Percentiles rank a stretch among this genome's conserved stretches.
phyloP scores from a whole-genome alignment of 495 filamentous ascomycete genomes.

The Penicillium subrubescens region DNA sequence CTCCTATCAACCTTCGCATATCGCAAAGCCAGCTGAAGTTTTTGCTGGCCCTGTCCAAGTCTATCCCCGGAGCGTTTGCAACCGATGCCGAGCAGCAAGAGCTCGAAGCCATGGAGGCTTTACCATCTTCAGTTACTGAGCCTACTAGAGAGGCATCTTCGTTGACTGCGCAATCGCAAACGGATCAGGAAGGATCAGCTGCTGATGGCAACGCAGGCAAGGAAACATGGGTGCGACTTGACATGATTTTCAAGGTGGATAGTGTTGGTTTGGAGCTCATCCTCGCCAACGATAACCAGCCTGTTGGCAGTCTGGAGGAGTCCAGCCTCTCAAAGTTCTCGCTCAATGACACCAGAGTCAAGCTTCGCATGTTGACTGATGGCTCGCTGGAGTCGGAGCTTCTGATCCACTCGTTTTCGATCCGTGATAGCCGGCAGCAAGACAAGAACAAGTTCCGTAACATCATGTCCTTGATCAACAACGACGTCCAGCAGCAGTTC shows the following conservation, averaged over 20 bases:
- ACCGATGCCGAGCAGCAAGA: constrained; percentile 73
- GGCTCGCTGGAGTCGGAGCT: constrained; percentile 91
- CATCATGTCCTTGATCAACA: constrained; percentile 96
- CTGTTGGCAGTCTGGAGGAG: constrained; percentile 73
- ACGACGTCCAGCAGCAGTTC: constrained; percentile 88
- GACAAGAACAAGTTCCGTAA: constrained; percentile 95
- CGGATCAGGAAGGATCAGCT: constrained; percentile 25
- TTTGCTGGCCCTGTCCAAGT: constrained; percentile 77
- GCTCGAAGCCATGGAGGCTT: constrained; percentile 61
- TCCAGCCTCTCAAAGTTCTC: constrained; percentile 92
- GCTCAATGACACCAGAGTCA: constrained; percentile 86
- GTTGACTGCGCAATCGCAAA: constrained; percentile 55
- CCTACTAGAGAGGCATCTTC: constrained; percentile 41
- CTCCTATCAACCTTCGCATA: constrained; percentile 84
- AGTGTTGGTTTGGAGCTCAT: constrained; percentile 88
- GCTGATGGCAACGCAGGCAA: constrained; percentile 65
- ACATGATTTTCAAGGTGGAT: constrained; percentile 87
- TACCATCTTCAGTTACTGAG: constrained; percentile 59
- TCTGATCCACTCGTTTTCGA: constrained; percentile 91
- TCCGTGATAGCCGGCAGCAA: constrained; percentile 80
- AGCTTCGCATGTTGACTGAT: constrained; percentile 93
- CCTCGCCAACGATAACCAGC: constrained; percentile 69
- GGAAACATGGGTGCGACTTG: constrained; percentile 88
- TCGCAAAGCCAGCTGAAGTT: constrained; percentile 92
- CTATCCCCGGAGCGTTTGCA: constrained; percentile 84